Base-by-base conservation (phyloP, 768 basidiomycete species). In the Pseudohyphozyma bogoriensis region DNA sequence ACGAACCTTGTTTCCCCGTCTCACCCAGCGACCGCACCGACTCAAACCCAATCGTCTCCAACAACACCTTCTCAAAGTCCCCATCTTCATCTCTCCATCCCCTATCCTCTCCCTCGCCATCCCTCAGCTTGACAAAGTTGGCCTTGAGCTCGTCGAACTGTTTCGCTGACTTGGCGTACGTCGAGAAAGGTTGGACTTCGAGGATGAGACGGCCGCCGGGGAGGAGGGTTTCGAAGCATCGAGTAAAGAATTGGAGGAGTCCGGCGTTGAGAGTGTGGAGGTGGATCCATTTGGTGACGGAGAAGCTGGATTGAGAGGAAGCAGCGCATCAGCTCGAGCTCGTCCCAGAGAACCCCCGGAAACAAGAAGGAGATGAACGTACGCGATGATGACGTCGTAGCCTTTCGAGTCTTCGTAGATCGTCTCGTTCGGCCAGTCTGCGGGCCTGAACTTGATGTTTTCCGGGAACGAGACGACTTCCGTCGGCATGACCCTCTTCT, bases 231-330 rank as follows among this genome's bases (percentile, higher is more conserved):
- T 72, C 68, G 64, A 82, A 75, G 0, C 84, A 81, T 44, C 82
- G 80, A 3, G 71, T 74, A 69, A 93, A 92, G 72, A 91, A 88
- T 0, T 64, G 59, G 37, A 72, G 65, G n/a, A 93, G 67, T 0
- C 83, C 89, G 1, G 80, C 79, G 68, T 95, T 90, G 13, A 86
- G 85, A 15, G 78, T 77, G 65, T 90, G 84, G 13, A 93, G 76
- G 72, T 93, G 90, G 33, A 92, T 87, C 90, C 90, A 93, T 74
- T 91, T 93, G 0, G 89, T 82, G 46, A 92, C 74, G 0, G 89
- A 92, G 66, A 93, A 83, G 1, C 88, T 90, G 70, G 46, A 92
- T 74, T 0, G 89, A 92, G 66, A 93, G 83, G 1, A 88, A 89
- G 70, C 4, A 35, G 28, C 2, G 28, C 39, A 26, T 28, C 20